These are phyloP conservation scores for Saururus chinensis DNA, from an alignment of 164 flowering plant genomes.

Conservation along the genomic window DNA sequence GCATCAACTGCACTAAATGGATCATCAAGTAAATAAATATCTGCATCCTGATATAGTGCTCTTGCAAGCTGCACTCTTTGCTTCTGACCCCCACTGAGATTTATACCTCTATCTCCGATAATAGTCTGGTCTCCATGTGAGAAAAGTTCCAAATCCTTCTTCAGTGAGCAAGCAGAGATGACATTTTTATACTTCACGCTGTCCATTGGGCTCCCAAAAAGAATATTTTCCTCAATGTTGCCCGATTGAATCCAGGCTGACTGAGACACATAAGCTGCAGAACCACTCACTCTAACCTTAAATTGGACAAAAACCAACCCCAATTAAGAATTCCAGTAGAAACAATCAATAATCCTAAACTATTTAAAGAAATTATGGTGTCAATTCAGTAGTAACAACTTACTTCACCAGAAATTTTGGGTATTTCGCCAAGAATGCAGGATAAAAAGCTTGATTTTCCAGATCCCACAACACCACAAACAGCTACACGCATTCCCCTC, in stretches of 20 bases:
- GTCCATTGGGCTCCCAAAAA: constrained; percentile 91
- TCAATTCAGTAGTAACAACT: constrained; percentile 14
- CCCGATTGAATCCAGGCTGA: constrained; percentile 99
- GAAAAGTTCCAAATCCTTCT: constrained; percentile 84
- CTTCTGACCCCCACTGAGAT: constrained; percentile 98
- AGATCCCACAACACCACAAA: constrained; percentile 92
- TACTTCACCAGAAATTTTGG: constrained; percentile 85
- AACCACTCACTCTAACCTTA: constrained; percentile 83
- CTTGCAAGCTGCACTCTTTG: constrained; percentile 97
- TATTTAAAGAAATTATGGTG: neutral
- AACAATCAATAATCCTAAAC: neutral
- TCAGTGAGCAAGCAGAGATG: constrained; percentile 77
- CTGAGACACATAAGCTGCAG: constrained; percentile 93
- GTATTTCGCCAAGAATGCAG: constrained; percentile 96
- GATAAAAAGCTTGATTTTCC: constrained; percentile 96
- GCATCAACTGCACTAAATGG: constrained; percentile 99
- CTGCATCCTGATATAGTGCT: constrained; percentile 97
- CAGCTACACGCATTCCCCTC: constrained; percentile 89
- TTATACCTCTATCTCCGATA: constrained; percentile 97
- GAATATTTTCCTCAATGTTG: constrained; percentile 91
- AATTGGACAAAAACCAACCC: neutral
- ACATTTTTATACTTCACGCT: constrained; percentile 79
- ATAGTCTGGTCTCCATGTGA: constrained; percentile 97
- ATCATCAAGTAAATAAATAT: constrained; percentile 94
- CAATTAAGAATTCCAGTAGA: neutral